Evolutionary conservation across 768 basidiomycete genomes (phyloP).

Genomic region (Steccherinum ochraceum): DNA sequence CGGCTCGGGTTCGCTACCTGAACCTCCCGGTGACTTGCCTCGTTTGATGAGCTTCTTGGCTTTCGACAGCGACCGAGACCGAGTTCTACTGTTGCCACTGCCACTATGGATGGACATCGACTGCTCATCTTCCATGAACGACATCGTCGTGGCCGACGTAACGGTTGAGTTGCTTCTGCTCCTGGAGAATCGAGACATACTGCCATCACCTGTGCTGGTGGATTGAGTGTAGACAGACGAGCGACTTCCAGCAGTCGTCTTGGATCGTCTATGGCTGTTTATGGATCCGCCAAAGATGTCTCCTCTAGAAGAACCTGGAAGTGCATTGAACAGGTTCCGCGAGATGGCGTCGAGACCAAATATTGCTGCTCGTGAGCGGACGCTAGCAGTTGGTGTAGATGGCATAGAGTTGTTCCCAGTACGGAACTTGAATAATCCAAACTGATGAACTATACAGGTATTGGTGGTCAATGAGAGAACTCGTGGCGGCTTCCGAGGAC

Average conservation of each 20-base stretch:
- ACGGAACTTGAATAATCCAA: slow-evolving; percentile 82
- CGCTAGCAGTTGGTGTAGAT: slow-evolving; percentile 73
- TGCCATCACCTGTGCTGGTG: slow-evolving; percentile 60
- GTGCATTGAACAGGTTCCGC: slow-evolving; percentile 75
- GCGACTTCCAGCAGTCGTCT: slow-evolving; percentile 63
- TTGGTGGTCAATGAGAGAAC: not conserved
- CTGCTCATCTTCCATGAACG: slow-evolving; percentile 55
- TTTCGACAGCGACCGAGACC: slow-evolving; percentile 25
- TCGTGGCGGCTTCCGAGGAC: slow-evolving; percentile 19
- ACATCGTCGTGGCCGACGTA: slow-evolving; percentile 52
- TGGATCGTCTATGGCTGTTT: slow-evolving; percentile 59
- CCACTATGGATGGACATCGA: slow-evolving; percentile 9
- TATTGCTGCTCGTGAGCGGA: slow-evolving; percentile 72
- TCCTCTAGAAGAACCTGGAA: slow-evolving; percentile 60
- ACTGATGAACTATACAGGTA: slow-evolving; percentile 69
- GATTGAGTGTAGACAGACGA: slow-evolving; percentile 71
- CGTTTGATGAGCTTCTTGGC: slow-evolving; percentile 45
- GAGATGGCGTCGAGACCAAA: slow-evolving; percentile 89
- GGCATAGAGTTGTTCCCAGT: slow-evolving; percentile 76
- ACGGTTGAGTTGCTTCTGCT: slow-evolving; percentile 63
- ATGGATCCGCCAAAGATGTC: slow-evolving; percentile 76
- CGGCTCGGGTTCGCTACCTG: slow-evolving; percentile 23
- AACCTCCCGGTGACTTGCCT: slow-evolving; percentile 35
- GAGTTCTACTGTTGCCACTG: slow-evolving; percentile 20
- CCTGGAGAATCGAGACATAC: slow-evolving; percentile 64